phyloP scores from a whole-genome alignment of 495 filamentous ascomycete genomes.

The Penicillium robsamsonii region DNA sequence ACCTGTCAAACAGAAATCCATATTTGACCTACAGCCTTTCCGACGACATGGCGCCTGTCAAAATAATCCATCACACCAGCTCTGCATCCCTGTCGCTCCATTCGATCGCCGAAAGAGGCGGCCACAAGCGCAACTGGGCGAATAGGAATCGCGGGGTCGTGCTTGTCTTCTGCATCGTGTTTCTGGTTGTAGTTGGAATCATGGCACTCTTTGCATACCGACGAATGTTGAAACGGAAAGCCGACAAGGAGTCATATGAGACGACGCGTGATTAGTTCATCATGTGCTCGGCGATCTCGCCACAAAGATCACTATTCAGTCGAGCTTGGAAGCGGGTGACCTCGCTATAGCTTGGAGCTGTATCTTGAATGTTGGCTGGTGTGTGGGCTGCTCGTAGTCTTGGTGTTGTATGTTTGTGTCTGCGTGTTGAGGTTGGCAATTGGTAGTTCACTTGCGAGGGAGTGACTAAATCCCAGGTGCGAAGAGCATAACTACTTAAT shows the following conservation, averaged over 20 bases:
- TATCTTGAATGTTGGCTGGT: not conserved
- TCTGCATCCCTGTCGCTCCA: conserved; percentile 15
- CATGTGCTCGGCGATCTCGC: not conserved
- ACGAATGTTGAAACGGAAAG: conserved; percentile 36
- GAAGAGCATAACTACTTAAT: not conserved
- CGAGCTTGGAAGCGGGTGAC: not conserved
- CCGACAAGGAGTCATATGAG: conserved; percentile 31
- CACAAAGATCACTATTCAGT: not conserved
- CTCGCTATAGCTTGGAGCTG: not conserved
- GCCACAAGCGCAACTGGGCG: conserved; percentile 42
- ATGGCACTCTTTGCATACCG: conserved; percentile 45
- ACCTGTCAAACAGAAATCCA: not conserved
- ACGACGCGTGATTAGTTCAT: conserved; percentile 7
- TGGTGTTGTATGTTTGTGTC: not conserved
- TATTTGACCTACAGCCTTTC: not conserved
- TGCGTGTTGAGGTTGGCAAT: not conserved
- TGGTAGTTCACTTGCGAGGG: not conserved
- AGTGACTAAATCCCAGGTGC: not conserved
- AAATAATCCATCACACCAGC: conserved; percentile 23
- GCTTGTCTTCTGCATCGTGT: conserved; percentile 54
- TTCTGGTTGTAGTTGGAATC: conserved; percentile 45
- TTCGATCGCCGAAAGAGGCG: conserved; percentile 33
- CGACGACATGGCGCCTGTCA: conserved; percentile 40
- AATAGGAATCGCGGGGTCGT: conserved; percentile 49
- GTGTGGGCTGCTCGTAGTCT: not conserved